Evolutionary conservation across 2,329 filamentous ascomycete species (phyloP).

Genomic region (Colletotrichum gloeosporioides): DNA sequence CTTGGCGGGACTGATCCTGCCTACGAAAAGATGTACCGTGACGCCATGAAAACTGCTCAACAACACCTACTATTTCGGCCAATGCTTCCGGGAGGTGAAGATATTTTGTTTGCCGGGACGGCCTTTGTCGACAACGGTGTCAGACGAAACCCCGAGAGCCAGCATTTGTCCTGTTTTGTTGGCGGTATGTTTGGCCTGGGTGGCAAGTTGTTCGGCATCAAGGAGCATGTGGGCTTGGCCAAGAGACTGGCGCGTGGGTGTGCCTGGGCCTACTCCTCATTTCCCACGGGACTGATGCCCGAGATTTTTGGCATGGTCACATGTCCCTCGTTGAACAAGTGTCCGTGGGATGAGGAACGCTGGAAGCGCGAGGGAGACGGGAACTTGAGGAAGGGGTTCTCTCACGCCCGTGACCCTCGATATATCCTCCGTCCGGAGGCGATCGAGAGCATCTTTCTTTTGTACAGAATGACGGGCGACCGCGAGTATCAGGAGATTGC

Average conservation of each 20-base stretch:
- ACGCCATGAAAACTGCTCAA: slow-evolving; percentile 58
- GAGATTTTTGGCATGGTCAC: slow-evolving; percentile 50
- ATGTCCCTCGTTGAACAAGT: slow-evolving; percentile 45
- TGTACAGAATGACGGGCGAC: slow-evolving; percentile 58
- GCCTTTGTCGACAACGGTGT: slow-evolving; percentile 26
- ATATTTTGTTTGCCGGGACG: slow-evolving; percentile 63
- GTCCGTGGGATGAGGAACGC: slow-evolving; percentile 46
- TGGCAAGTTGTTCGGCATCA: slow-evolving; percentile 45
- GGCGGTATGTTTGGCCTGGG: slow-evolving; percentile 58
- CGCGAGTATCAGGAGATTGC: slow-evolving; percentile 53
- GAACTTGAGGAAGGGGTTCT: slow-evolving; percentile 62
- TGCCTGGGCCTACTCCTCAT: slow-evolving; percentile 53
- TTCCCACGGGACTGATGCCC: slow-evolving; percentile 57
- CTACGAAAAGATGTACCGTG: slow-evolving; percentile 63
- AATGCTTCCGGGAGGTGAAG: slow-evolving; percentile 65
- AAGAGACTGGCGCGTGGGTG: slow-evolving; percentile 55
- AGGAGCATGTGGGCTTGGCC: slow-evolving; percentile 48
- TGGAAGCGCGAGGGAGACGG: slow-evolving; percentile 27
- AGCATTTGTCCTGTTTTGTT: slow-evolving; percentile 56
- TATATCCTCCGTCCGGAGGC: slow-evolving; percentile 59
- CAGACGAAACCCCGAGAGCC: slow-evolving; percentile 36
- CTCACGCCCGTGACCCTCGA: slow-evolving; percentile 55
- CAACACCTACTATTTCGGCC: slow-evolving; percentile 68
- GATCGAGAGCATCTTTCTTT: slow-evolving; percentile 58
- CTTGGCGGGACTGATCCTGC: slow-evolving; percentile 60